Evolutionary conservation across 31 red algal genomes (phyloP), one percentile per base, ranked within the genome.

Genomic region (Bonnemaisonia californica): DNA sequence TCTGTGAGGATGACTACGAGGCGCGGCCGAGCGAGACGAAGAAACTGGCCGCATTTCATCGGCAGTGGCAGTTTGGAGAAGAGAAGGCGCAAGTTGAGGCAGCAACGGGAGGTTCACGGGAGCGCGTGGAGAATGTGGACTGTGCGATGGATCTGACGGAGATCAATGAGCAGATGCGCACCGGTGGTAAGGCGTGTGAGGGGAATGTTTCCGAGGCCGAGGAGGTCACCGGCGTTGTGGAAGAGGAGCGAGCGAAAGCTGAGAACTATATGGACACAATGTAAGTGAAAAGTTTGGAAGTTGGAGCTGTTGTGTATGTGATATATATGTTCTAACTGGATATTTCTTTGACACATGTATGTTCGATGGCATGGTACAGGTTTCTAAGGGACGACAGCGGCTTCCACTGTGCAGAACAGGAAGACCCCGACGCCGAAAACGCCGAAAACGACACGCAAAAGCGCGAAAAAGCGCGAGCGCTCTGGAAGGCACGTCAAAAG

Each of bases 401-500:
- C 7, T 77, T 42, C 26, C 54, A 54, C 45, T 41, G 35, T 57
- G 2, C 58, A 3, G 73, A 77, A 28, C 58, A 85, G 23, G 82
- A 76, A 33, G 48, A 85, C 23, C 3, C 32, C 37, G 70, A 85
- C 33, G 37, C 27, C 37, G 82, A 76, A 9, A 26, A 35, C 12
- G 41, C 12, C 41, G 41, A 74, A 24, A n/a, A 74, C 24, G 55
- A 60, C 16, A 22, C 27, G 12, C 41, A 67, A n/a, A 67, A 77
- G 40, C 71, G 71, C 19, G 83, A 87, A n/a, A 87, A 87, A 33
- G 83, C 83, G 31, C 72, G 83, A 28, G 71, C 73, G 18, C 41
- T 87, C 8, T 87, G 83, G 83, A 87, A 87, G 58, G 83, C 83
- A 16, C 71, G 83, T 30, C 83, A 87, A 37, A 87, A 87, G 27